These are phyloP conservation scores for Puccinia brachypodii DNA, from an alignment of 1,284 basidiomycete species.

Conservation along the genomic window DNA sequence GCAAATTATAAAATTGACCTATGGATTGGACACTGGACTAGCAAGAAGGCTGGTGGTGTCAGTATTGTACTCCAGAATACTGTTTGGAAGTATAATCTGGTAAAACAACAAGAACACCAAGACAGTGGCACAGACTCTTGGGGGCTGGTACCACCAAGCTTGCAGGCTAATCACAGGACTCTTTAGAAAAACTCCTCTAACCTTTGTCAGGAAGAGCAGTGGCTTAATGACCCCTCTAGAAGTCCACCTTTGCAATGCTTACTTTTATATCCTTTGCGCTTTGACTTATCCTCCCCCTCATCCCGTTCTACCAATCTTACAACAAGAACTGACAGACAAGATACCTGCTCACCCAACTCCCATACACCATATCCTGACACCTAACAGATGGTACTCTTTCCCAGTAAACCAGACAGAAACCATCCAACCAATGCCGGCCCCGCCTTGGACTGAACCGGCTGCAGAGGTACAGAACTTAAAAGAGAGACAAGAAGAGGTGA, in stretches of 20 bases:
- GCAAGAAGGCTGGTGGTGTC: constrained; percentile 55
- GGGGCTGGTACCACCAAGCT: too few species aligned
- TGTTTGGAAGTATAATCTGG: constrained; percentile 57
- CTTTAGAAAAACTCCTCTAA: background rate
- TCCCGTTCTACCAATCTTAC: background rate
- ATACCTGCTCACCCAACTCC: background rate
- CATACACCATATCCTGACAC: background rate
- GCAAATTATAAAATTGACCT: constrained; percentile 59
- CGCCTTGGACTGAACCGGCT: background rate
- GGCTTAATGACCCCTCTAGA: background rate
- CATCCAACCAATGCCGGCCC: background rate
- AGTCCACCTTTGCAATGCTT: background rate
- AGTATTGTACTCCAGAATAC: constrained; percentile 57
- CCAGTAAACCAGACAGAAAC: background rate
- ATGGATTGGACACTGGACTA: constrained; percentile 56
- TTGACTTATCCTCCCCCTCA: background rate
- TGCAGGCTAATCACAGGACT: too few species aligned
- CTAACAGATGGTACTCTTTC: background rate
- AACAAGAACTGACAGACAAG: background rate
- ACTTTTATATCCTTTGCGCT: background rate
- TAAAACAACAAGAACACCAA: constrained; percentile 53
- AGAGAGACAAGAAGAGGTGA: background rate
- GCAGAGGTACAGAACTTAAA: background rate
- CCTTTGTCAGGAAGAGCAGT: background rate
- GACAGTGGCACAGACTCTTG: too few species aligned